Evolutionary conservation across 108 stramenopile species (phyloP).

Genomic region (Skeletonema tropicum): DNA sequence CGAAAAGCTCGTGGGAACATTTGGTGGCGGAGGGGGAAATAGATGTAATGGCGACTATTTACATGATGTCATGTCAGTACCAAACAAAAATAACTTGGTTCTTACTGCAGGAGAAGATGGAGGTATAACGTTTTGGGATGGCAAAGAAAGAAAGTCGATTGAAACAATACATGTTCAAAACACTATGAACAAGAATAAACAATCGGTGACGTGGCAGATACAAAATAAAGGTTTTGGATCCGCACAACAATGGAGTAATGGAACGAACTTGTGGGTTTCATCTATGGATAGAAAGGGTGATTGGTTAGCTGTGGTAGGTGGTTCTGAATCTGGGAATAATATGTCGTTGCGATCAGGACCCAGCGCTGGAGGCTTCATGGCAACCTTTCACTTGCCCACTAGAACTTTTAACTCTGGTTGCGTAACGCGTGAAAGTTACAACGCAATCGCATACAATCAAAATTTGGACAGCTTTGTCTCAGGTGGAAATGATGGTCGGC

Average conservation of each 20-base stretch:
- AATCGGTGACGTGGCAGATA: constrained; percentile 23
- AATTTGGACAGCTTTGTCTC: constrained; percentile 39
- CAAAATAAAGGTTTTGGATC: constrained; percentile 25
- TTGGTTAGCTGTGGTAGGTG: constrained; percentile 56
- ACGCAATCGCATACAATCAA: constrained; percentile 34
- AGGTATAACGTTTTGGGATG: constrained; percentile 54
- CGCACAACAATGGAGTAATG: constrained; percentile 35
- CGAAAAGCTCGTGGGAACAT: constrained; percentile 47
- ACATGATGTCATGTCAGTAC: constrained; percentile 44
- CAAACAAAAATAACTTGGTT: constrained; percentile 13
- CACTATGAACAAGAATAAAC: constrained; percentile 43
- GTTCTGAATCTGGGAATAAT: constrained; percentile 37
- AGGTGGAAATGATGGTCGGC: constrained; percentile 47
- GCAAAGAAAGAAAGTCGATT: constrained; percentile 44
- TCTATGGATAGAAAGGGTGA: constrained; percentile 44
- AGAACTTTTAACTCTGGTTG: constrained; percentile 58
- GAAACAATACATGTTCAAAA: constrained; percentile 47
- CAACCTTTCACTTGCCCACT: constrained; percentile 55
- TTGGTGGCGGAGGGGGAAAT: constrained; percentile 21
- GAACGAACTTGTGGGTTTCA: constrained; percentile 44
- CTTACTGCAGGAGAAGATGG: constrained; percentile 65
- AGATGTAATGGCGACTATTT: constrained; percentile 42
- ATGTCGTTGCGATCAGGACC: constrained; percentile 26
- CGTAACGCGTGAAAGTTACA: constrained; percentile 45
- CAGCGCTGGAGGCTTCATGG: constrained; percentile 47